Evolutionary conservation across 2,329 filamentous ascomycete genomes (phyloP), one percentile per base, ranked within the genome.

Genomic region (Pseudogymnoascus sp.): DNA sequence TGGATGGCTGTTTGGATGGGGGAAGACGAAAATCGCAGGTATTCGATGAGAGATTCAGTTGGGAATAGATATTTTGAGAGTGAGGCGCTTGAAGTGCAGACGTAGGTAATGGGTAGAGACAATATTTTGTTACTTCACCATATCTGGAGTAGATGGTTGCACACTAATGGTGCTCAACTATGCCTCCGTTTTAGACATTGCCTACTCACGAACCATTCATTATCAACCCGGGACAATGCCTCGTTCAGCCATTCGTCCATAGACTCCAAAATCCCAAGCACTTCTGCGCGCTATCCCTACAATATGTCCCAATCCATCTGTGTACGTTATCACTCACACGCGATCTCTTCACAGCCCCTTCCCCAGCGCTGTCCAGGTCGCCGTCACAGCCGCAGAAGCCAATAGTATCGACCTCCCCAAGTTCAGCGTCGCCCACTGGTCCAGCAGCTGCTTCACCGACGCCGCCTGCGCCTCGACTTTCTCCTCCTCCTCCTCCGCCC

Each of bases 351-450:
- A 35, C 3, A 40, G 9, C 23, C 15, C 31, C 31, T 65, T 67
- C 23, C 63, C 64, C 56, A 73, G 59, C 19, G 70, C 67, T 38
- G 70, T 69, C 64, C 67, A 72, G 40, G 71, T 63, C n/a, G 74
- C 76, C 23, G 74, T 62, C 0, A 70, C 68, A 3, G 70, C 68
- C 46, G 65, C 67, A 26, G 67, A 65, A 35, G 64, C 44, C 29
- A 69, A 61, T 42, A 79, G 67, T 7, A 74, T 62, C 1, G 75
- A 74, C 17, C 80, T 70, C 5, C 72, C 77, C 37, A 85, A 66
- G 68, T 85, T 85, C 68, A 84, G 69, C 60, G 77, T 73, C 2
- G 76, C 82, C 83, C 83, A 87, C 64, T 74, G 75, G 68, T 86
- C 82, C 38, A 86, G 76, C 67, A 86, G 70, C 64, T 74, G 76